phyloP scores from a whole-genome alignment of 805 yeast species.

The Scheffersomyces stipitis region DNA sequence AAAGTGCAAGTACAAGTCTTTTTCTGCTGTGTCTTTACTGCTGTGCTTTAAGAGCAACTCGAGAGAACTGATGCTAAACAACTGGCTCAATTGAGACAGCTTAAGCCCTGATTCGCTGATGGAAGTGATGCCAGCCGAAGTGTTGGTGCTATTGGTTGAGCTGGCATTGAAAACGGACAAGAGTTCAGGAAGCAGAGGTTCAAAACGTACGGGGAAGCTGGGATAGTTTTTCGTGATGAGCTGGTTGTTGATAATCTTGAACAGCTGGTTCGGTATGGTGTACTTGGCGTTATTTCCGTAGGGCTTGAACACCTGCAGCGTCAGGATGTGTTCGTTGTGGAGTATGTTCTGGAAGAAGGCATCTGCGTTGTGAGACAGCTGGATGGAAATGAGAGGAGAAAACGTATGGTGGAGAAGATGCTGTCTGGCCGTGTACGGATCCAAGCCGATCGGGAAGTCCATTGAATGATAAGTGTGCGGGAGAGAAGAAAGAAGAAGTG shows the following conservation, averaged over 20 bases:
- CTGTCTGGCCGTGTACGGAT: slow-evolving; percentile 41
- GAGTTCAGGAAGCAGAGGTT: slow-evolving; percentile 39
- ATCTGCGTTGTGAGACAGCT: slow-evolving; percentile 48
- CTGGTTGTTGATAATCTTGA: slow-evolving; percentile 53
- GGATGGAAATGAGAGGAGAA: slow-evolving; percentile 54
- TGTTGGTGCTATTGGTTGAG: slow-evolving; percentile 1
- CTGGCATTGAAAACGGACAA: slow-evolving; percentile 28
- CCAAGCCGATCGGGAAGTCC: slow-evolving; percentile 35
- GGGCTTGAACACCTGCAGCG: slow-evolving; percentile 51
- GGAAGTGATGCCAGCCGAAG: slow-evolving; percentile 1
- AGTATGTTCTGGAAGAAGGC: slow-evolving; percentile 41
- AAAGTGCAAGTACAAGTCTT: slow-evolving; percentile 52
- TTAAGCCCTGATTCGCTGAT: slow-evolving; percentile 6
- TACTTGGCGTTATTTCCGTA: slow-evolving; percentile 56
- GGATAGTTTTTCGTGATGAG: slow-evolving; percentile 48
- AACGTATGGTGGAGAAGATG: slow-evolving; percentile 45
- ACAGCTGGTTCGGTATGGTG: slow-evolving; percentile 37
- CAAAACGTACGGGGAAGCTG: slow-evolving; percentile 59
- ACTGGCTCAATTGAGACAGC: slow-evolving; percentile 20
- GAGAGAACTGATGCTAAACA: slow-evolving; percentile 40
- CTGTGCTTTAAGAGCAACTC: slow-evolving; percentile 27
- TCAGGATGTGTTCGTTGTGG: slow-evolving; percentile 32
- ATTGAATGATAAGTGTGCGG: too few species aligned
- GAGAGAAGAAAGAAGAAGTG: too few species aligned
- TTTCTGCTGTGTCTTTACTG: slow-evolving; percentile 10